Conservation (phyloP, 2,329 filamentous ascomycete species). For the Pezicula radicicola region DNA sequence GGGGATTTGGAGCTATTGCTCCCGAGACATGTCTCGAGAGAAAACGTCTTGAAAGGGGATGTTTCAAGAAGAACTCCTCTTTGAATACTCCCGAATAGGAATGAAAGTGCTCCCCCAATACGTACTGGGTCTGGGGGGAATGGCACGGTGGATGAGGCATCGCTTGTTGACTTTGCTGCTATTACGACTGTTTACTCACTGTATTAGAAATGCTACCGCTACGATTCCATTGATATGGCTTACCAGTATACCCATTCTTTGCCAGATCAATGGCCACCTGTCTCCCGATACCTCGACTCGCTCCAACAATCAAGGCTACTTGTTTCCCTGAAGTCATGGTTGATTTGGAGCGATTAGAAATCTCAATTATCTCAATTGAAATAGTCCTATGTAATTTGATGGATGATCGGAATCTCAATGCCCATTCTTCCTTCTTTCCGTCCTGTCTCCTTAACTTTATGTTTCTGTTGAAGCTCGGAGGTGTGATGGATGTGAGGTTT, state of each 20-base stretch:
- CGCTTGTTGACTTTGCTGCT: slow-evolving; percentile 70
- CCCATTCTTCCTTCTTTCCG: neutral
- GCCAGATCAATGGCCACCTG: neutral
- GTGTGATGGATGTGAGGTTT: no score
- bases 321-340: no score
- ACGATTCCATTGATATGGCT: neutral
- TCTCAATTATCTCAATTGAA: no score
- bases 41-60: no score
- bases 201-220: neutral
- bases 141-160: slow-evolving; percentile 50
- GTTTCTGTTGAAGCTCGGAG: neutral
- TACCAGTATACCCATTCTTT: slow-evolving; percentile 14
- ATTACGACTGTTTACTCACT: slow-evolving; percentile 46
- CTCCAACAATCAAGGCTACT: neutral
- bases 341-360: no score
- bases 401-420: neutral
- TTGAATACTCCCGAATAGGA: no score
- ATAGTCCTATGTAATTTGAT: no score
- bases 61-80: no score
- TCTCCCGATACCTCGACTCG: neutral
- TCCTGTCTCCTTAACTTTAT: neutral
- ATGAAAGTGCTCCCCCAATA: no score
- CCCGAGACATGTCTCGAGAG: no score
- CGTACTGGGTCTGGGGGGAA: slow-evolving; percentile 66
- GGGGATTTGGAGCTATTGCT: no score